A percentile compares a stretch with the other conserved stretches of the same genome.
Evolutionary conservation across 139 green algal species (phyloP).

Genomic region (Micromonas pusilla): DNA sequence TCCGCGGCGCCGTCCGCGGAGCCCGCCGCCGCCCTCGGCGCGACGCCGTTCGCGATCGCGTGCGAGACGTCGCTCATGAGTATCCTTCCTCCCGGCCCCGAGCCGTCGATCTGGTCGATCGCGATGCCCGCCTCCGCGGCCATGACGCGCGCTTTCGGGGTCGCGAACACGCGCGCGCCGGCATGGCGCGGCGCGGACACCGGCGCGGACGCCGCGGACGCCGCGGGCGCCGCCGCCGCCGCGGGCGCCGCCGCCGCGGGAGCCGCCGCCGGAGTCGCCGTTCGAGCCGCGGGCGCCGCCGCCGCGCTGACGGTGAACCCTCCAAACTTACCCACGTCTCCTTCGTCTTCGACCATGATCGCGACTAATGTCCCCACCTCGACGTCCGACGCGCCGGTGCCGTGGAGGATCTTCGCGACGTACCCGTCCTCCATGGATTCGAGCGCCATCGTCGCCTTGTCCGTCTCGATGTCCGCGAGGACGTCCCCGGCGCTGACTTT

Average conservation of each 20-base stretch:
- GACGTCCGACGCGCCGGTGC: constrained; percentile 61
- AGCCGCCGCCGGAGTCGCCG: constrained; percentile 13
- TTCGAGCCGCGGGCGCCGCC: constrained; percentile 23
- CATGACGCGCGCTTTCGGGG: constrained; percentile 37
- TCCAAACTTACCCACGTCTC: constrained; percentile 44
- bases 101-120: constrained; percentile 30
- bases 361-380: constrained; percentile 64
- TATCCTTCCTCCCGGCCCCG: constrained; percentile 38
- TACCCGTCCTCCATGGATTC: constrained; percentile 59
- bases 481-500: constrained; percentile 53
- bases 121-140: constrained; percentile 34
- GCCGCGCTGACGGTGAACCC: constrained; percentile 14
- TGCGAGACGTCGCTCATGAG: constrained; percentile 38
- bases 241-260: constrained; percentile 6
- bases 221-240: constrained; percentile 24
- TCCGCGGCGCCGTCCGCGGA: neutral
- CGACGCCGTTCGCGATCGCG: neutral
- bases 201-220: constrained; percentile 10
- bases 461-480: constrained; percentile 85
- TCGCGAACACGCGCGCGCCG: constrained; percentile 41
- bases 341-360: constrained; percentile 78
- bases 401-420: constrained; percentile 59
- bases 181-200: neutral
- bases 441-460: constrained; percentile 72
- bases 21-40: neutral